Conservation (phyloP, 75 land plant genomes). For the Gnetum montanum region DNA sequence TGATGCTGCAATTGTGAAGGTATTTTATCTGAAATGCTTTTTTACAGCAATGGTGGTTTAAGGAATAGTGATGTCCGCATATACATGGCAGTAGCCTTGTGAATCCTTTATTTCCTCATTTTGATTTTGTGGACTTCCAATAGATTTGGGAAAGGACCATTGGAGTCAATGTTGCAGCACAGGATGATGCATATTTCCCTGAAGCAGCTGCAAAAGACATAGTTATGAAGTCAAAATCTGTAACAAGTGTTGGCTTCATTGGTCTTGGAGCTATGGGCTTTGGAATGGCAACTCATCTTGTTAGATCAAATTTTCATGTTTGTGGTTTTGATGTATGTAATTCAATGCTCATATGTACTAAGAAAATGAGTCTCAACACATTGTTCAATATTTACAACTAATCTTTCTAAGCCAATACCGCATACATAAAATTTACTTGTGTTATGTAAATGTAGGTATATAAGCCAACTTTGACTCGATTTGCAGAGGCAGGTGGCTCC, state of each 20-base stretch:
- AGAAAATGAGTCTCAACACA: no score
- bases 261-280: constrained; percentile 99
- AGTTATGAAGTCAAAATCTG: constrained; percentile 17
- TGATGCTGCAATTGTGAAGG: constrained; percentile 49
- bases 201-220: constrained; percentile 26
- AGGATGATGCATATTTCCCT: constrained; percentile 22
- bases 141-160: constrained; percentile 66
- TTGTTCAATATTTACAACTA: no score
- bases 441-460: constrained; percentile 55
- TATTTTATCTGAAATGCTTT: constrained; percentile 5
- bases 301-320: constrained; percentile 52
- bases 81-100: no score
- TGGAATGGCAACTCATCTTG: constrained; percentile 90
- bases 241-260: constrained; percentile 73
- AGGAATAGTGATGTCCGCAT: no score
- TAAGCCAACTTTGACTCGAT: constrained; percentile 58
- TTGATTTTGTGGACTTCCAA: no score
- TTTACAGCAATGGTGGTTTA: no score
- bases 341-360: not conserved
- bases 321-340: constrained; percentile 72
- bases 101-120: no score
- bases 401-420: no score
- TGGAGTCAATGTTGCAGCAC: constrained; percentile 44
- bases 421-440: no score
- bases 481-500: constrained; percentile 64